These are phyloP conservation scores for Prunus salicina DNA, from an alignment of 306 rosid species.

Conservation along the genomic window DNA sequence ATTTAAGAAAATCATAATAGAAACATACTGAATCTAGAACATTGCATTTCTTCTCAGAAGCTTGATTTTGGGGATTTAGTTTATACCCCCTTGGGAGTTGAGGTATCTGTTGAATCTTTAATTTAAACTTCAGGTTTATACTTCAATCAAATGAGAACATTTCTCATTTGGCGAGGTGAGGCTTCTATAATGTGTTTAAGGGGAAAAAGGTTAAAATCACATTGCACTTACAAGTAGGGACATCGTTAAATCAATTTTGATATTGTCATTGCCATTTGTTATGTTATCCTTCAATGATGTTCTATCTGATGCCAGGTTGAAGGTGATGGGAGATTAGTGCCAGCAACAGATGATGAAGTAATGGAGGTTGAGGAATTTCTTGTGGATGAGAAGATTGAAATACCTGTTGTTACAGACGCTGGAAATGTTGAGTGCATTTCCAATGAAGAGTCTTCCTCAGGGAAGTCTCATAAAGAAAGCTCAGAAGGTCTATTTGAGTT, in stretches of 20 bases:
- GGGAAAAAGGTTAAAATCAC: neutral
- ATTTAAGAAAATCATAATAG: neutral
- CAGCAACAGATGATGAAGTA: conserved; percentile 95
- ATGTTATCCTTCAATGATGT: conserved; percentile 5
- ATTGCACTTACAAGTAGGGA: neutral
- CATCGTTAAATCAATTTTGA: neutral
- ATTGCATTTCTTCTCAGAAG: neutral
- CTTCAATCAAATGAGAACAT: neutral
- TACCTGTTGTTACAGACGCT: conserved; percentile 51
- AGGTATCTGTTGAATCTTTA: neutral
- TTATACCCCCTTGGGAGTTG: neutral
- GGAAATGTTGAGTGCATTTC: conserved; percentile 60
- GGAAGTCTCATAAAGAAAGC: conserved; percentile 65
- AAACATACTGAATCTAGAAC: neutral
- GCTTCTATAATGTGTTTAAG: neutral
- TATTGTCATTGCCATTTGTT: neutral
- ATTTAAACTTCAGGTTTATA: neutral
- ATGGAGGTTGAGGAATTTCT: conserved; percentile 88
- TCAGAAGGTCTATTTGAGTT: conserved; percentile 59
- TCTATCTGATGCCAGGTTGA: conserved; percentile 69
- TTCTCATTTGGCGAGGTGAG: neutral
- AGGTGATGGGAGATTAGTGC: conserved; percentile 96
- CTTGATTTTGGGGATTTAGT: neutral
- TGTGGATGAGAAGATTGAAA: conserved; percentile 66
- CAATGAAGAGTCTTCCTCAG: conserved; percentile 55